phyloP scores from a whole-genome alignment of 163 green algal species.

The Chloroidium sp. region DNA sequence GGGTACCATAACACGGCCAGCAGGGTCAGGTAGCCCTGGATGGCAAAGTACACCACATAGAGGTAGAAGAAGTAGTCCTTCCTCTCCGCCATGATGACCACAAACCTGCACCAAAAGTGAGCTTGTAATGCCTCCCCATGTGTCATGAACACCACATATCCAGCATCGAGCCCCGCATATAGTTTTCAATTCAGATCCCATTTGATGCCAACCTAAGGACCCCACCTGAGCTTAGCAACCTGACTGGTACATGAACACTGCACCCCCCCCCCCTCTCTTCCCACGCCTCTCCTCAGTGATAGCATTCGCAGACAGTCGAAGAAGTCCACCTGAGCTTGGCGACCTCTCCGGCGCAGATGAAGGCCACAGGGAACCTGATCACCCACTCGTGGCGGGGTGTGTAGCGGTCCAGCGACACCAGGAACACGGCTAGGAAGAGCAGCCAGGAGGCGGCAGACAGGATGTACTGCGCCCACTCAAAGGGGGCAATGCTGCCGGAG shows the following conservation, averaged over 20 bases:
- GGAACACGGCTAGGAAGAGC: constrained; percentile 15
- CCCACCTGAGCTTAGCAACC: no score
- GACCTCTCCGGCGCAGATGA: constrained; percentile 44
- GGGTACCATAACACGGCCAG: constrained; percentile 21
- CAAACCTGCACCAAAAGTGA: constrained; percentile 29
- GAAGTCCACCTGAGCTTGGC: constrained; percentile 34
- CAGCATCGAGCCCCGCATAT: no score
- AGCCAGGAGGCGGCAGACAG: constrained; percentile 20
- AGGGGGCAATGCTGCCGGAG: constrained; percentile 18
- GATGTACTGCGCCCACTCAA: constrained; percentile 25
- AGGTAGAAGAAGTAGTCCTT: constrained; percentile 49
- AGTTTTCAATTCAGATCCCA: no score
- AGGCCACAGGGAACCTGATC: constrained; percentile 39
- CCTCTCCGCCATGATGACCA: constrained; percentile 28
- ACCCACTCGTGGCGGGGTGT: constrained; percentile 29
- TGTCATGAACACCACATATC: no score
- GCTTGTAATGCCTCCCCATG: no score
- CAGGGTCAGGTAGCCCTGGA: constrained; percentile 23
- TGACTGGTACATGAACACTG: no score
- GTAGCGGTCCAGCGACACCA: constrained; percentile 23
- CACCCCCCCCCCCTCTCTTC: no score
- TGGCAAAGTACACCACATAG: constrained; percentile 28
- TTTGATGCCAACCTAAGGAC: no score
- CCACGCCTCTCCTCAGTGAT: background rate
- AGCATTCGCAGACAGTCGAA: background rate